phyloP scores from a whole-genome alignment of 192 early-diverging fungal species.

The Linnemannia schmuckeri region DNA sequence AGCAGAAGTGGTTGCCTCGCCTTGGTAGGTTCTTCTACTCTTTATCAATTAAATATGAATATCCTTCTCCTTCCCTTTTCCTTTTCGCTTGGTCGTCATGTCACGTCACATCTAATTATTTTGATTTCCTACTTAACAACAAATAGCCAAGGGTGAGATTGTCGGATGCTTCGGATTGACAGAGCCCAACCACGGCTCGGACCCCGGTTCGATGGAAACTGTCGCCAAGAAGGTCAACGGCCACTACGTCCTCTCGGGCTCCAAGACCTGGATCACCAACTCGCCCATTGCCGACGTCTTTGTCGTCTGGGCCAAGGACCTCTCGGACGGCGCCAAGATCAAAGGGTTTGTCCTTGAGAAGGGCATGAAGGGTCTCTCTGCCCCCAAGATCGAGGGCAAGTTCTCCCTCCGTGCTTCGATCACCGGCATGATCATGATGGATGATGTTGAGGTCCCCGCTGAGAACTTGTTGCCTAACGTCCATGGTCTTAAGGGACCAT shows the following conservation, averaged over 20 bases:
- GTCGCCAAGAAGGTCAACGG: constrained; percentile 80
- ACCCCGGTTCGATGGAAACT: constrained; percentile 95
- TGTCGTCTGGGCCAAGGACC: constrained; percentile 94
- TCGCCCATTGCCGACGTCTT: constrained; percentile 97
- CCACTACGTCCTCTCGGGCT: constrained; percentile 85
- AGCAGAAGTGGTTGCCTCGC: constrained; percentile 90
- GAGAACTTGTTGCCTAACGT: constrained; percentile 95
- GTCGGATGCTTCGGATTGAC: constrained; percentile 97
- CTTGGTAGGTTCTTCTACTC: constrained; percentile 69
- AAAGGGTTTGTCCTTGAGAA: constrained; percentile 96
- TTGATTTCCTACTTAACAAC: neutral
- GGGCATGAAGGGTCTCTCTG: constrained; percentile 91
- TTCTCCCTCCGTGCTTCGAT: constrained; percentile 94
- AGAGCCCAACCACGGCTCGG: constrained; percentile 97
- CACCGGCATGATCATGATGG: constrained; percentile 99
- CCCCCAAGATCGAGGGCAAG: constrained; percentile 95
- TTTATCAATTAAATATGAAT: neutral
- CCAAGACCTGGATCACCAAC: constrained; percentile 99
- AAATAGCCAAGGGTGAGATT: constrained; percentile 83
- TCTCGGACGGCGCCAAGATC: constrained; percentile 83
- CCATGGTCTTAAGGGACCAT: constrained; percentile 92
- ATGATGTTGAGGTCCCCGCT: constrained; percentile 92
- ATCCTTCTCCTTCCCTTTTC: neutral
- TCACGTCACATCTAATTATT: neutral
- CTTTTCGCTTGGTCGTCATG: neutral